Conservation (phyloP, 768 basidiomycete species). For the Tricholoma sp. region DNA sequence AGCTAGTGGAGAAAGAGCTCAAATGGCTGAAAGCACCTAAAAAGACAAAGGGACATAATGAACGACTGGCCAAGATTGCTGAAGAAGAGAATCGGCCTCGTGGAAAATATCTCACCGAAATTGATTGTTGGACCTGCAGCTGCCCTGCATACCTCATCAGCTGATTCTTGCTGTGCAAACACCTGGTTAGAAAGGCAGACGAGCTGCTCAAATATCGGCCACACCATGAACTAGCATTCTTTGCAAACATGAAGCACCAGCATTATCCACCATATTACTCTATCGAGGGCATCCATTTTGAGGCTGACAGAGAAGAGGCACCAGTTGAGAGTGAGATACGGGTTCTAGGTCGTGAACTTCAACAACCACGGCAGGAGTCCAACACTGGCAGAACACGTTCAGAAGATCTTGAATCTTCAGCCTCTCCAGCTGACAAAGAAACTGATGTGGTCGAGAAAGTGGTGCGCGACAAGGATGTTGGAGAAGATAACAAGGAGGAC, state of each 20-base stretch:
- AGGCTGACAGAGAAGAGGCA: neutral
- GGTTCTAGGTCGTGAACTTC: too few relatives aligned
- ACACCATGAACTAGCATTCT: constrained; percentile 8
- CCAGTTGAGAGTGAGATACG: too few relatives aligned
- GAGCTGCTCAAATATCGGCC: constrained; percentile 8
- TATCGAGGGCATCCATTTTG: constrained; percentile 2
- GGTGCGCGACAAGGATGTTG: too few relatives aligned
- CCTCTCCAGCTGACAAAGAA: too few relatives aligned
- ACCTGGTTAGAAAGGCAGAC: constrained; percentile 14
- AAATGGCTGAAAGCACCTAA: constrained; percentile 4
- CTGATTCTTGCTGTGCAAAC: constrained; percentile 16
- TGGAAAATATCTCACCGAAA: constrained; percentile 12
- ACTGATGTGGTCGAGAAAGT: too few relatives aligned
- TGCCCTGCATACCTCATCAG: constrained; percentile 12
- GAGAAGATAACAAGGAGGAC: too few relatives aligned
- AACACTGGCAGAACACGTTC: too few relatives aligned
- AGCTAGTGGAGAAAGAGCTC: constrained; percentile 15
- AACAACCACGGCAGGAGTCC: too few relatives aligned
- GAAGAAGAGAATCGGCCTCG: constrained; percentile 7
- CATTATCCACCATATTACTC: constrained; percentile 9
- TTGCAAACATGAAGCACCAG: constrained; percentile 4
- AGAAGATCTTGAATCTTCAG: too few relatives aligned
- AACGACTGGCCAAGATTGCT: constrained; percentile 9
- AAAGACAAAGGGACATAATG: constrained; percentile 5
- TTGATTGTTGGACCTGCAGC: constrained; percentile 16